Percentiles rank a stretch among this genome's conserved stretches.
Conservation (phyloP, 2,329 filamentous ascomycete genomes). For the Pseudopithomyces maydicus region DNA sequence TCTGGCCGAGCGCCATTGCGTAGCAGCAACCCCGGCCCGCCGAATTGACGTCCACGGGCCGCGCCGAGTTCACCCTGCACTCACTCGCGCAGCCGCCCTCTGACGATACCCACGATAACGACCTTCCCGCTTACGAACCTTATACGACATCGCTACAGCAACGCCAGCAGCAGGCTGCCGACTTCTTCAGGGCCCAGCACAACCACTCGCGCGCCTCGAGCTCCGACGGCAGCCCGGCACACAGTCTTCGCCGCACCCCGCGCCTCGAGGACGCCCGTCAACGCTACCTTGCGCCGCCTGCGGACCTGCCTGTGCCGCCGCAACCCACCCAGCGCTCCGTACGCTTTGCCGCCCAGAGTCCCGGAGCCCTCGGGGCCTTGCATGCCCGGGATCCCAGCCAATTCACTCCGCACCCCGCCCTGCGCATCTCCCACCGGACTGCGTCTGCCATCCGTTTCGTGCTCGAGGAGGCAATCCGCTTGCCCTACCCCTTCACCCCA, state of each 20-base stretch:
- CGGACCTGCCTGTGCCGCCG: constrained; percentile 48
- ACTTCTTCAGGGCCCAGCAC: constrained; percentile 40
- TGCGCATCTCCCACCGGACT: constrained; percentile 79
- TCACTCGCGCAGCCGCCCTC: constrained; percentile 16
- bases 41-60: constrained; percentile 13
- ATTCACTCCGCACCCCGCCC: constrained; percentile 58
- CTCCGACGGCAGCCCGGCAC: constrained; percentile 55
- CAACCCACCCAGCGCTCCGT: constrained; percentile 36
- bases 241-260: constrained; percentile 60
- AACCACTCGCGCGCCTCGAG: constrained; percentile 56
- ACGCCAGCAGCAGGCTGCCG: constrained; percentile 49
- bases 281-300: constrained; percentile 50
- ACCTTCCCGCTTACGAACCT: constrained; percentile 36
- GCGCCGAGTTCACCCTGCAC: constrained; percentile 10
- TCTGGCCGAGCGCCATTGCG: constrained; percentile 13
- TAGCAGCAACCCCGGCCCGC: constrained; percentile 10
- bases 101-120: constrained; percentile 48
- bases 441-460: constrained; percentile 90
- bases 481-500: constrained; percentile 80
- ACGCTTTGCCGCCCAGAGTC: constrained; percentile 35
- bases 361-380: constrained; percentile 36
- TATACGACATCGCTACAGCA: constrained; percentile 48
- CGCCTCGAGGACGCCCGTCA: constrained; percentile 53
- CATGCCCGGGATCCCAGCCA: constrained; percentile 22
- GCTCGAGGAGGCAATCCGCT: constrained; percentile 86